Percentiles rank a stretch among this genome's conserved stretches.
Evolutionary conservation across 495 filamentous ascomycete genomes (phyloP).

Genomic region (Daldinia concentrica): DNA sequence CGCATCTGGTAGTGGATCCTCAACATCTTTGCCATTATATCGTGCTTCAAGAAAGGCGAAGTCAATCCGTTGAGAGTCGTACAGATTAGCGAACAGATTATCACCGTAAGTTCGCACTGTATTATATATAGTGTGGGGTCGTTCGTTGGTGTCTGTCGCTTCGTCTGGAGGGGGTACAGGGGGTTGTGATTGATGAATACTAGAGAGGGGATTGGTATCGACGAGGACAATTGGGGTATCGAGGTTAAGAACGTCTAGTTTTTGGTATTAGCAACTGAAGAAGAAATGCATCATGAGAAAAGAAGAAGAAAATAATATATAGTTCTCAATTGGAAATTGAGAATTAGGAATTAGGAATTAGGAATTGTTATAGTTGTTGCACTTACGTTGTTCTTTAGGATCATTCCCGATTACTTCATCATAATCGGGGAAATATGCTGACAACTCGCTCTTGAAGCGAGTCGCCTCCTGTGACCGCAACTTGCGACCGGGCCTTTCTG

Average conservation of each 20-base stretch:
- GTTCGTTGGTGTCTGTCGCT: constrained; percentile 34
- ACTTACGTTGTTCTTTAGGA: constrained; percentile 76
- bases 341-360: background rate
- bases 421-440: constrained; percentile 88
- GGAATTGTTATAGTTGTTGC: constrained; percentile 10
- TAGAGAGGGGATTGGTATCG: constrained; percentile 52
- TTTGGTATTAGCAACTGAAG: constrained; percentile 52
- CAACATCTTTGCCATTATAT: constrained; percentile 50
- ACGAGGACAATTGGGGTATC: constrained; percentile 69
- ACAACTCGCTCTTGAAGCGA: constrained; percentile 85
- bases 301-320: constrained; percentile 9
- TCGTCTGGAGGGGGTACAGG: constrained; percentile 31
- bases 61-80: constrained; percentile 64
- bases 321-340: constrained; percentile 1
- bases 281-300: constrained; percentile 45
- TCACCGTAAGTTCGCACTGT: constrained; percentile 60
- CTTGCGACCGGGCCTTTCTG: constrained; percentile 61
- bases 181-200: constrained; percentile 39
- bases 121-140: constrained; percentile 40
- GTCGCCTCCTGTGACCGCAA: constrained; percentile 64
- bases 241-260: constrained; percentile 64
- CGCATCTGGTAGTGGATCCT: constrained; percentile 76
- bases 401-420: constrained; percentile 89
- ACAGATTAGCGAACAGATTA: constrained; percentile 57
- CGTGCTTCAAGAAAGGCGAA: constrained; percentile 61